Percentiles rank a stretch among this genome's conserved stretches.
Conservation (phyloP, 1,284 basidiomycete species). For the Trametes polyzona region DNA sequence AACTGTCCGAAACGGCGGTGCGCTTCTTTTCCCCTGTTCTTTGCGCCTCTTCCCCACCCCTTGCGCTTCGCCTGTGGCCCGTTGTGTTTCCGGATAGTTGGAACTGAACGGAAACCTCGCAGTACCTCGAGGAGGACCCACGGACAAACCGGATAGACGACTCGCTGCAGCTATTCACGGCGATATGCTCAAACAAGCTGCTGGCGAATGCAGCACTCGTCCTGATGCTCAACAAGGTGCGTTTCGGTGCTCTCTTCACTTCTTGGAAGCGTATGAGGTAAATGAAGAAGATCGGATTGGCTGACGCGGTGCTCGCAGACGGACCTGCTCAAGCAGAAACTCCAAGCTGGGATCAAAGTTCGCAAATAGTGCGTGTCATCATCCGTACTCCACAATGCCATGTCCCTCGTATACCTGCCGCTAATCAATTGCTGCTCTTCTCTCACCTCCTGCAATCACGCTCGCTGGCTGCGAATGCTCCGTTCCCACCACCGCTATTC, state of each 20-base stretch:
- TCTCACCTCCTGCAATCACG: not conserved
- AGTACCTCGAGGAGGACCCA: constrained; percentile 83
- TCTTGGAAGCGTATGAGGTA: not conserved
- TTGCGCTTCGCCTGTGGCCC: not conserved
- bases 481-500: not conserved
- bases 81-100: too few species aligned
- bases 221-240: constrained; percentile 76
- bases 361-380: constrained; percentile 64
- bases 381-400: not conserved
- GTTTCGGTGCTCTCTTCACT: constrained; percentile 7
- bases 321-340: constrained; percentile 68
- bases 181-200: constrained; percentile 74
- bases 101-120: too few species aligned
- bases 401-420: not conserved
- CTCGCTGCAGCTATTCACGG: constrained; percentile 75
- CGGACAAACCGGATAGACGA: constrained; percentile 79
- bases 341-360: constrained; percentile 64
- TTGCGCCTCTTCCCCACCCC: not conserved
- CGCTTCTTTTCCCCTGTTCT: not conserved
- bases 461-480: constrained; percentile 25
- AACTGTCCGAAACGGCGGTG: too few species aligned
- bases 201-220: constrained; percentile 73
- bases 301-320: constrained; percentile 43
- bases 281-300: too few species aligned
- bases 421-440: not conserved